Conservation (phyloP, 495 filamentous ascomycete species). For the Podospora anserina region DNA sequence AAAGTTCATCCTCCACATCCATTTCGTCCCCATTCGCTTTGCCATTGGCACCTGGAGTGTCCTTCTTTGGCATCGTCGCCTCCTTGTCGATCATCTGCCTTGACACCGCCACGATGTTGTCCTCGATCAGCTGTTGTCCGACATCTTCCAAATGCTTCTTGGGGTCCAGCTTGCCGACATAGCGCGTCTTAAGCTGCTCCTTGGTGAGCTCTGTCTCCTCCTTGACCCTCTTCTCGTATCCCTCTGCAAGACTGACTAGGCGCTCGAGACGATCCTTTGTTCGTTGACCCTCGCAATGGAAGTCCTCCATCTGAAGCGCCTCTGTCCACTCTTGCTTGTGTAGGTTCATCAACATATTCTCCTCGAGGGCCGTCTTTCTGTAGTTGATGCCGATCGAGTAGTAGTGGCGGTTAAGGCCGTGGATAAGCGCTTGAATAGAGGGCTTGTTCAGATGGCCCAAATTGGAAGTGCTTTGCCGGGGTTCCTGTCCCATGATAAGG, state of each 20-base stretch:
- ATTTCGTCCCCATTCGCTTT: conserved; percentile 53
- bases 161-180: conserved; percentile 96
- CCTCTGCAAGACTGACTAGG: conserved; percentile 84
- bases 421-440: conserved; percentile 97
- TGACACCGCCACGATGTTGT: conserved; percentile 96
- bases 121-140: conserved; percentile 92
- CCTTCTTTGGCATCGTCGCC: conserved; percentile 63
- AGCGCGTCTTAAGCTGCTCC: conserved; percentile 97
- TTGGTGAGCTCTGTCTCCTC: conserved; percentile 96
- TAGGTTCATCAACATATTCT: conserved; percentile 99
- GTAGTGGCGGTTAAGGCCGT: conserved; percentile 96
- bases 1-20: conserved; percentile 52
- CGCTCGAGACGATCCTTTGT: conserved; percentile 84
- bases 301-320: conserved; percentile 94
- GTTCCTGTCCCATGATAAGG: conserved; percentile 97
- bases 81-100: conserved; percentile 99
- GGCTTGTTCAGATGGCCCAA: conserved; percentile 98
- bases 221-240: conserved; percentile 97
- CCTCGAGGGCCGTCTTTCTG: conserved; percentile 93
- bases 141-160: conserved; percentile 99
- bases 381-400: conserved; percentile 99
- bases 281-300: conserved; percentile 73
- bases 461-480: conserved; percentile 97
- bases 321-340: conserved; percentile 99
- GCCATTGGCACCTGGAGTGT: conserved; percentile 47